Conservation (phyloP, 345 rosid species). For the Leavenworthia alabamica region DNA sequence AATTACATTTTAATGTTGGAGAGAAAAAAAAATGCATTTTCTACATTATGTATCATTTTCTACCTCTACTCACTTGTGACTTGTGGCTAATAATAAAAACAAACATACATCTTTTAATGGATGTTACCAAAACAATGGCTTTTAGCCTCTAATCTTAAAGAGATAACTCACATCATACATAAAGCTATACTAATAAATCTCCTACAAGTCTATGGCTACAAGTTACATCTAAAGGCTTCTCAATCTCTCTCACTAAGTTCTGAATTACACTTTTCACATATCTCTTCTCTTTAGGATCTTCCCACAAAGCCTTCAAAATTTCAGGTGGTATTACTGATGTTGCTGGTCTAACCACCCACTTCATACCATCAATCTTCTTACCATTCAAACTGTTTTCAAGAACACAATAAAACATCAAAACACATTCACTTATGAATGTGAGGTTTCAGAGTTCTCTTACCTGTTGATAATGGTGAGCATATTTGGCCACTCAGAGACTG, state of each 20-base stretch:
- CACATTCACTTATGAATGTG: not conserved
- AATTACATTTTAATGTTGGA: too few relatives aligned
- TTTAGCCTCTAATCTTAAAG: not conserved
- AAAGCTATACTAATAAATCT: not conserved
- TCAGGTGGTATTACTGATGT: slow-evolving; percentile 28
- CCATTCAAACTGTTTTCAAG: slow-evolving; percentile 33
- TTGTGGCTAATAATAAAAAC: not conserved
- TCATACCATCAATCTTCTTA: slow-evolving; percentile 19
- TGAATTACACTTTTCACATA: slow-evolving; percentile 20
- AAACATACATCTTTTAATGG: not conserved
- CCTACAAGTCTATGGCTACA: not conserved
- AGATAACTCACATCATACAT: not conserved
- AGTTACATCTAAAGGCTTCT: not conserved
- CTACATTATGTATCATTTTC: not conserved
- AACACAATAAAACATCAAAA: not conserved
- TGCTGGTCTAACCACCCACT: slow-evolving; percentile 32
- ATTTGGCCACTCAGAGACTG: slow-evolving; percentile 40
- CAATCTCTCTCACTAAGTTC: slow-evolving; percentile 16
- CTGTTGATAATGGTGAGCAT: slow-evolving; percentile 39
- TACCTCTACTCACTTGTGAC: not conserved
- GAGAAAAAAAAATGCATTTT: too few relatives aligned
- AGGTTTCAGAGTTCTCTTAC: not conserved
- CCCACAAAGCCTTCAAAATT: slow-evolving; percentile 35
- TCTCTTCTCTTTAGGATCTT: slow-evolving; percentile 29
- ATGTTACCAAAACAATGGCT: slow-evolving; percentile 13